Percentiles rank a stretch among this genome's conserved stretches.
Evolutionary conservation across 2,329 filamentous ascomycete species (phyloP).

Genomic region (Passalora sequoiae): DNA sequence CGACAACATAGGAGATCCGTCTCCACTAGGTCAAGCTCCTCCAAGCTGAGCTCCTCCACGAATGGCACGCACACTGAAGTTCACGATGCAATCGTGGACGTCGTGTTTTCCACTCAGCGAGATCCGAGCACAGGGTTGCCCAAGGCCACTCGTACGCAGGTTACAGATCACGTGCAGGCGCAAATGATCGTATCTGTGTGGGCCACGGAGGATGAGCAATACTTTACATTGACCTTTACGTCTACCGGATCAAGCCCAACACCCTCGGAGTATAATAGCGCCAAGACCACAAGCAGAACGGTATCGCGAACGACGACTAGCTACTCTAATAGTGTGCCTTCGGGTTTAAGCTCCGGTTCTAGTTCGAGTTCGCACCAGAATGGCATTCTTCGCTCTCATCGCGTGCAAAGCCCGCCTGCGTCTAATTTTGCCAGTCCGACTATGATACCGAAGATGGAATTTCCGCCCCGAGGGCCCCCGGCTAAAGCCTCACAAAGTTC

Average conservation of each 20-base stretch:
- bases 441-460: conserved; percentile 52
- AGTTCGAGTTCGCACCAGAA: conserved; percentile 31
- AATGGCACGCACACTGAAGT: conserved; percentile 37
- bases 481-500: conserved; percentile 50
- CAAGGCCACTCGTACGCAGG: conserved; percentile 28
- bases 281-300: conserved; percentile 35
- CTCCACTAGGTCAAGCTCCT: conserved; percentile 14
- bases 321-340: conserved; percentile 34
- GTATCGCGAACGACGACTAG: conserved; percentile 41
- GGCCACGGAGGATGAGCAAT: conserved; percentile 62
- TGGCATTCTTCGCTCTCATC: conserved; percentile 8
- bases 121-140: conserved; percentile 36
- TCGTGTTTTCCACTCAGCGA: conserved; percentile 55
- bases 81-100: conserved; percentile 62
- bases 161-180: conserved; percentile 48
- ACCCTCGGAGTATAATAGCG: conserved; percentile 3
- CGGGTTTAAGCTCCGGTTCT: conserved; percentile 37
- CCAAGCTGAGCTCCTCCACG: conserved; percentile 3
- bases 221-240: conserved; percentile 72
- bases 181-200: conserved; percentile 75
- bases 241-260: conserved; percentile 38
- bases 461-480: conserved; percentile 64
- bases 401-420: conserved; percentile 13
- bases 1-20: conserved; percentile 17
- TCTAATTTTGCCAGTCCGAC: conserved; percentile 48